Conservation (phyloP, 352 stramenopile genomes). For the Pythium scleroteichum region DNA sequence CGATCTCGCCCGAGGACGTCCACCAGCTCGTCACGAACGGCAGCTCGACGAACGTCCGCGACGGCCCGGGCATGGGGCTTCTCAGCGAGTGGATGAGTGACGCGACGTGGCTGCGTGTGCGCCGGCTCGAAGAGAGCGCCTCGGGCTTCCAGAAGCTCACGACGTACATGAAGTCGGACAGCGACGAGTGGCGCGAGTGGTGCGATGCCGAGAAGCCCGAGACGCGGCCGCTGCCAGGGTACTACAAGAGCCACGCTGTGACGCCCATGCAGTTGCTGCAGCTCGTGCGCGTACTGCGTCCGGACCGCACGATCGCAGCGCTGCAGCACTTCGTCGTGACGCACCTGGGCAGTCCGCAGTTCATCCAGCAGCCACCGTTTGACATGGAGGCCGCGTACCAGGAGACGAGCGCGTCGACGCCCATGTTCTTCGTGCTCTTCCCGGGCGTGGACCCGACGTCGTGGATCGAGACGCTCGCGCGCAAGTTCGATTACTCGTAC, state of each 20-base stretch:
- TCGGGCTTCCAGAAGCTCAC: conserved; percentile 90
- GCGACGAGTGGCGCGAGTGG: conserved; percentile 95
- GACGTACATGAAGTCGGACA: conserved; percentile 93
- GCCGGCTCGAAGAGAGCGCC: conserved; percentile 88
- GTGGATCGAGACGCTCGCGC: conserved; percentile 83
- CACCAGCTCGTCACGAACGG: conserved; percentile 77
- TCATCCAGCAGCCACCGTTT: conserved; percentile 87
- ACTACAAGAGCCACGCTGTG: conserved; percentile 50
- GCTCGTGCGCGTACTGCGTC: conserved; percentile 78
- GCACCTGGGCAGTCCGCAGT: conserved; percentile 48
- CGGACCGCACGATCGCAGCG: conserved; percentile 80
- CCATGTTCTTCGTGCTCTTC: conserved; percentile 93
- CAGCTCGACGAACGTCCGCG: conserved; percentile 31
- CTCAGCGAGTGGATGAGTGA: conserved; percentile 93
- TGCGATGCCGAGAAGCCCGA: conserved; percentile 93
- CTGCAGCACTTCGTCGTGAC: conserved; percentile 64
- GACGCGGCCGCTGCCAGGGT: conserved; percentile 85
- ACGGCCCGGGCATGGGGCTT: conserved; percentile 79
- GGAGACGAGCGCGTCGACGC: conserved; percentile 88
- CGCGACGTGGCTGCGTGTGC: conserved; percentile 87
- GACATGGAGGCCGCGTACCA: conserved; percentile 86
- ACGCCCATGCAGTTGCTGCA: conserved; percentile 70
- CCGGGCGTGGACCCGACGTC: conserved; percentile 88
- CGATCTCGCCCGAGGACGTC: conserved; percentile 53
- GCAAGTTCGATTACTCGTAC: conserved; percentile 82